Base-by-base conservation (phyloP, 257 asterid genomes). In the Solanum clarkiae region DNA sequence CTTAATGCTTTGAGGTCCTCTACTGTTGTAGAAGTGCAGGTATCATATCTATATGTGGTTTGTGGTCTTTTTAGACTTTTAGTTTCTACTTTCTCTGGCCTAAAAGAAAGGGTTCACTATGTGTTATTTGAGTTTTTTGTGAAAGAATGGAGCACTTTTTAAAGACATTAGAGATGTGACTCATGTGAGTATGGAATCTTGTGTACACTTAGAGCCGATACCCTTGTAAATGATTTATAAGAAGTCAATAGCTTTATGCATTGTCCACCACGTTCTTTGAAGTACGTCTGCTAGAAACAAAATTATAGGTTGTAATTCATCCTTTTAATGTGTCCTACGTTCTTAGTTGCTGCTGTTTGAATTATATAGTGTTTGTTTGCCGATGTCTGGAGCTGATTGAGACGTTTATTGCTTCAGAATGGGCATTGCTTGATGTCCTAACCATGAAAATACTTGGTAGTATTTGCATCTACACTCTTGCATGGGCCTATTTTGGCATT, bases 1-100 rank as follows among this genome's bases (percentile, higher is more conserved):
- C 79, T 91, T 85, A 90, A 93, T 85, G 88, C 91, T 36, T 32
- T 93, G 65, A 88, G 89, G 88, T 85, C 87, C 68, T 94, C 98
- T 84, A 89, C 87, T 83, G 75, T 87, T 70, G 93, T 93, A 85
- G 97, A 93, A 92, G 94, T 93, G n/a, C 92, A 93, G 98, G 98
- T 93, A 86, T 14, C 9, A 68, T 22, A 59, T 77, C 45, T 45
- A 69, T 5, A 7, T n/a, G 15, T 83, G 29, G 82, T 53, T 63
- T 26, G 65, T 49, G 80, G 47, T 24, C 40, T 40, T 80, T 36
- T 49, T 47, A 45, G 42, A 74, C 57, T 22, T 72, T 20, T 69
- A 3, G 6, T 83, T 24, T 68, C n/a, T 81, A 36, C 36, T 22
- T 40, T 45, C 75, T 40, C 20, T 24, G 60, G 24, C 62, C 24